Evolutionary conservation across 2,329 filamentous ascomycete genomes (phyloP), one percentile per base, ranked within the genome.

Genomic region (Ambrosiella beaveri): DNA sequence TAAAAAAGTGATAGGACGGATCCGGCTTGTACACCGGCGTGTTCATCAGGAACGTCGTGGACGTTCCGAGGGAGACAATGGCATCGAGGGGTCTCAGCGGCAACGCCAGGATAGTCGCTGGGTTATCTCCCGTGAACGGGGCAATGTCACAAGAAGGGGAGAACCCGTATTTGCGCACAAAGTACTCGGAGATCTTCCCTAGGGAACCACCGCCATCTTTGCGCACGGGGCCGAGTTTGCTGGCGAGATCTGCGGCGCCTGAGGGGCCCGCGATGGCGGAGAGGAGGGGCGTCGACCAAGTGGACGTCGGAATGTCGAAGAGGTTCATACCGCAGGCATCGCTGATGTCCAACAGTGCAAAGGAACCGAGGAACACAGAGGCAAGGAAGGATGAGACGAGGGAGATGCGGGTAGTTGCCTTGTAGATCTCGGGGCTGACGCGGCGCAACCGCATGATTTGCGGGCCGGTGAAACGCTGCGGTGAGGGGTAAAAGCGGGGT

Each of bases 271-370:
- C 87, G 17, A 86, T 80, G 11, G 95, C 81, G 44, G 79, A 75
- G 15, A 98, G 79, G 0, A 96, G 78, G 15, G 79, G 73, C 59
- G 89, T 80, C 63, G 85, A 82, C 82, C 88, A 97, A 17, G 71
- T 68, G 63, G 86, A 81, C 17, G 77, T 75, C 62, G 81, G 74
- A 63, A 97, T 89, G 66, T 97, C 88, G 88, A 89, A 97, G 6
- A 98, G 75, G 68, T 97, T 95, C 85, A 95, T 95, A 57, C 93
- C 93, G 65, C 89, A 95, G 27, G 91, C 90, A 71, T 98, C 93
- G 65, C 86, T 85, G 64, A 95, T 90, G 68, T 98, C 93, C 64
- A 96, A 84, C 0, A 90, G 88, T 0, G 93, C 91, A 62, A 96
- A 78, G 62, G 76, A 74, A 58, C 93, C 93, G 12, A 96, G 77